Conservation (phyloP, 108 stramenopile species). For the Nannochloropsis gaditana region DNA sequence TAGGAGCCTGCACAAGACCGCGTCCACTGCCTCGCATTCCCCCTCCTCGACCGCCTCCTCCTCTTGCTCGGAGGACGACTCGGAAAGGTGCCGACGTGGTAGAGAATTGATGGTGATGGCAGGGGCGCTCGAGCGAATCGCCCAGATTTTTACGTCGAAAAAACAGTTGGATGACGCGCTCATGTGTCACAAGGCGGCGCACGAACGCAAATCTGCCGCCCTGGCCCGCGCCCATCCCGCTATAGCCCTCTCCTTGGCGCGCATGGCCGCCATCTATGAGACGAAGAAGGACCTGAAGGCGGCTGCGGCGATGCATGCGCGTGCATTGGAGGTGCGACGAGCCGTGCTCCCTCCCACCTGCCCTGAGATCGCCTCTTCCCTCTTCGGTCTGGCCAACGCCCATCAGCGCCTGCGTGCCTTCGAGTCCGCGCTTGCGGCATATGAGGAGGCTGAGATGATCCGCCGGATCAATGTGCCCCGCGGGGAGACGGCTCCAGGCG, state of each 20-base stretch:
- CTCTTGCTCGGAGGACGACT: not conserved
- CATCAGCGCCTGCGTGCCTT: not conserved
- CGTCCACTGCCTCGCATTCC: not conserved
- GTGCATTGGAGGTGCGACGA: constrained; percentile 1
- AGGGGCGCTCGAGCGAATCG: not conserved
- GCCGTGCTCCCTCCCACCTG: not conserved
- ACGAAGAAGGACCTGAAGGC: not conserved
- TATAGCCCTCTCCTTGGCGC: not conserved
- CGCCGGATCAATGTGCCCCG: not conserved
- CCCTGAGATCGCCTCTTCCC: not conserved
- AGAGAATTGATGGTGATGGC: not conserved
- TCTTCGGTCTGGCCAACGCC: not conserved
- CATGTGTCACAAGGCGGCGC: constrained; percentile 11
- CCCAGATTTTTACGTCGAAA: not conserved
- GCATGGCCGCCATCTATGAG: not conserved
- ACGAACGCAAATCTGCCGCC: not conserved
- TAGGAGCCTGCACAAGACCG: not conserved
- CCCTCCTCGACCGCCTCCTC: not conserved
- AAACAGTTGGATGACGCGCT: not conserved
- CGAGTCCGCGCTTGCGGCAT: not conserved
- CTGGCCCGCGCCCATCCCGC: not conserved
- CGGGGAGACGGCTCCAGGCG: not conserved
- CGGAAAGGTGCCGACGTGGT: not conserved
- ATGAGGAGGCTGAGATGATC: not conserved
- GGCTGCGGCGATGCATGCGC: not conserved